phyloP scores from a whole-genome alignment of 2,329 filamentous ascomycete genomes.

The Clonostachys solani region DNA sequence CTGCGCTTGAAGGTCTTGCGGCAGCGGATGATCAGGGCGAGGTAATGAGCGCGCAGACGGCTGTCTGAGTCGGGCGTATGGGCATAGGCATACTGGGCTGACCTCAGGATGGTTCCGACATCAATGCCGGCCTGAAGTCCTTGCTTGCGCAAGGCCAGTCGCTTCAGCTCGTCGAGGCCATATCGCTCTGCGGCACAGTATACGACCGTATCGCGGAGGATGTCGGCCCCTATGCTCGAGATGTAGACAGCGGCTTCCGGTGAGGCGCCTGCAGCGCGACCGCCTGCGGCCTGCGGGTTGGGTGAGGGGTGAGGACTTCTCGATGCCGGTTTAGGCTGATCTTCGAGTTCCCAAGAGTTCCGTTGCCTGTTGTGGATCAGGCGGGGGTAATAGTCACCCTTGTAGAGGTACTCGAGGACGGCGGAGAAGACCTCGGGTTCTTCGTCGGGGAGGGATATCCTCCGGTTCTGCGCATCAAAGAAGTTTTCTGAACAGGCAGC shows the following conservation, averaged over 20 bases:
- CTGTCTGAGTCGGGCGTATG: constrained; percentile 93
- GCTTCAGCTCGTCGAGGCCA: constrained; percentile 88
- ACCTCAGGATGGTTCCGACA: constrained; percentile 85
- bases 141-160: constrained; percentile 88
- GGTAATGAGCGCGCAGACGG: constrained; percentile 90
- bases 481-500: constrained; percentile 68
- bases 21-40: constrained; percentile 95
- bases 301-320: constrained; percentile 43
- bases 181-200: constrained; percentile 92
- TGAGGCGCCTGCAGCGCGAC: constrained; percentile 35
- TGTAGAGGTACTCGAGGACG: constrained; percentile 95
- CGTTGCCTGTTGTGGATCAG: constrained; percentile 82
- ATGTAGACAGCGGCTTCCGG: constrained; percentile 62
- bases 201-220: constrained; percentile 89
- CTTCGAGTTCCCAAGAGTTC: constrained; percentile 88
- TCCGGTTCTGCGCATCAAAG: constrained; percentile 73
- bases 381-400: constrained; percentile 91
- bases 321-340: constrained; percentile 34
- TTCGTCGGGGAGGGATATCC: constrained; percentile 67
- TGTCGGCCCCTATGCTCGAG: constrained; percentile 65
- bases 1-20: constrained; percentile 97
- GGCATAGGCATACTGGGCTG: constrained; percentile 91
- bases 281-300: constrained; percentile 43
- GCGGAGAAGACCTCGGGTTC: constrained; percentile 92
- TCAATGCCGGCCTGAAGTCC: constrained; percentile 90